Evolutionary conservation across 768 basidiomycete genomes (phyloP).

Genomic region (Hygrocybe coccinea): DNA sequence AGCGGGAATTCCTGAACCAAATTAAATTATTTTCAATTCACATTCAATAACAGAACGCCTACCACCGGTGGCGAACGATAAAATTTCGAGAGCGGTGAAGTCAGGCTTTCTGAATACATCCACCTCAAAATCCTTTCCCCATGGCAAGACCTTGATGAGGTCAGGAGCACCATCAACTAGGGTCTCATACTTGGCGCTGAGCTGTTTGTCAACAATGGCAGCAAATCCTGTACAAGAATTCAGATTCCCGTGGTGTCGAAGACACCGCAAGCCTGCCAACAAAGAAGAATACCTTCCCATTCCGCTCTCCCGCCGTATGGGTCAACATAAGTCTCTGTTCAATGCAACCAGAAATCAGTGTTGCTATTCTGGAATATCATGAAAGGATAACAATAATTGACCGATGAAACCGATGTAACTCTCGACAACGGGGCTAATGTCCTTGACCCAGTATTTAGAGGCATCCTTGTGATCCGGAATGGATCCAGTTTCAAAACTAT

Average conservation of each 20-base stretch:
- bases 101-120: conserved; percentile 81
- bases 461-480: conserved; percentile 76
- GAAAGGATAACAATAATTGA: not conserved
- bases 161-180: conserved; percentile 74
- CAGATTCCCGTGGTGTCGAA: conserved; percentile 6
- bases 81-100: conserved; percentile 79
- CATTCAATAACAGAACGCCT: conserved; percentile 12
- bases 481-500: conserved; percentile 72
- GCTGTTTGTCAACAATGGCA: conserved; percentile 79
- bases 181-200: conserved; percentile 75
- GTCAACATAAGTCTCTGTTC: conserved; percentile 72
- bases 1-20: conserved; percentile 63
- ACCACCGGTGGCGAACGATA: conserved; percentile 83
- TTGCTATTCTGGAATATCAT: not conserved
- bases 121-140: conserved; percentile 68
- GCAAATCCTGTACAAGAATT: conserved; percentile 62
- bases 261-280: not conserved
- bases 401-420: conserved; percentile 61
- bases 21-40: not conserved
- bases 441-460: conserved; percentile 79
- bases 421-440: conserved; percentile 82
- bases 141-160: conserved; percentile 76
- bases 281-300: conserved; percentile 68
- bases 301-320: conserved; percentile 89
- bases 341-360: conserved; percentile 27